Evolutionary conservation across 768 basidiomycete species (phyloP).

Genomic region (Zangia roseola): DNA sequence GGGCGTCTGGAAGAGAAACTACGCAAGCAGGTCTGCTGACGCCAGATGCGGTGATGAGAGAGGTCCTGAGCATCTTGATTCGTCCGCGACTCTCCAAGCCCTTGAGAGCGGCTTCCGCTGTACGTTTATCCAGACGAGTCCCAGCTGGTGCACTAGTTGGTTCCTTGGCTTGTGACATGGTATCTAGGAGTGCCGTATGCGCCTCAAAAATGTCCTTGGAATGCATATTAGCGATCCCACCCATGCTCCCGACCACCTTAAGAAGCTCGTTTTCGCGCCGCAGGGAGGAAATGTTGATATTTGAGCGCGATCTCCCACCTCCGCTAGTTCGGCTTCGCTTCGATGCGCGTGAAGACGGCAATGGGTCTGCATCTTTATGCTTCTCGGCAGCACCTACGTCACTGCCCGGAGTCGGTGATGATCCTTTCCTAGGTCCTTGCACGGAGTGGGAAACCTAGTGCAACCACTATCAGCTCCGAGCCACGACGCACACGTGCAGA

Average conservation of each 20-base stretch:
- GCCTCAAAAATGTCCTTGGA: slow-evolving; percentile 69
- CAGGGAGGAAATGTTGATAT: slow-evolving; percentile 72
- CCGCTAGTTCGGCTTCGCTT: slow-evolving; percentile 21
- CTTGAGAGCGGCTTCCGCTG: slow-evolving; percentile 57
- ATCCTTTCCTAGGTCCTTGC: neutral
- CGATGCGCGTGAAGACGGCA: slow-evolving; percentile 14
- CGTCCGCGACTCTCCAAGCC: slow-evolving; percentile 63
- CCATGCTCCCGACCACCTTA: slow-evolving; percentile 59
- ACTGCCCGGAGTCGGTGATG: neutral
- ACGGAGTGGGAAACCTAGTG: neutral
- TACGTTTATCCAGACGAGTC: slow-evolving; percentile 71
- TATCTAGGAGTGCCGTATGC: slow-evolving; percentile 61
- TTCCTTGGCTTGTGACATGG: slow-evolving; percentile 57
- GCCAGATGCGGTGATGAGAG: slow-evolving; percentile 58
- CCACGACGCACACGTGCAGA: neutral
- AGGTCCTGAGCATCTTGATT: slow-evolving; percentile 69
- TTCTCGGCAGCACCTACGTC: slow-evolving; percentile 10
- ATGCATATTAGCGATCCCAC: slow-evolving; percentile 66
- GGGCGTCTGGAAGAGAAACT: slow-evolving; percentile 60
- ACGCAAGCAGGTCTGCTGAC: slow-evolving; percentile 57
- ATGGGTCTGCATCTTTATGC: slow-evolving; percentile 7
- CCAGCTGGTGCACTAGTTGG: slow-evolving; percentile 68
- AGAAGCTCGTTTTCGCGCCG: slow-evolving; percentile 80
- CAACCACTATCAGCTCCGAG: neutral
- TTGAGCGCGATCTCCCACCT: slow-evolving; percentile 27